Conservation (phyloP, 495 filamentous ascomycete species). For the Xylaria curta region DNA sequence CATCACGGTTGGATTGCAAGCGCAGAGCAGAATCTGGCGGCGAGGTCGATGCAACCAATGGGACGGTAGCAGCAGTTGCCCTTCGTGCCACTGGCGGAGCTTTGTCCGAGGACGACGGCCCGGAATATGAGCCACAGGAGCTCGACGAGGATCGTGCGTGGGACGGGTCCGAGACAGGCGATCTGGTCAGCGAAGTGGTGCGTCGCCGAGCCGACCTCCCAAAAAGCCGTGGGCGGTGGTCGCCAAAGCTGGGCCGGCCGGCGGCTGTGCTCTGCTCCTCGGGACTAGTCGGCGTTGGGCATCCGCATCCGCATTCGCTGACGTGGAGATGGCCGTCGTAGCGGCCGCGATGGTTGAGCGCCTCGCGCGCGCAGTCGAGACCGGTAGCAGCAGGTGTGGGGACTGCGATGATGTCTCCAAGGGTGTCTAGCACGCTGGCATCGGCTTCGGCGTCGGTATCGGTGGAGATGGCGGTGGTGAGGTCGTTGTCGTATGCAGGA, state of each 20-base stretch:
- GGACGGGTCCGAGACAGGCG: conserved; percentile 29
- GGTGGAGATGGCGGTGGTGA: not conserved
- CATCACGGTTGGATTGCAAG: conserved; percentile 7
- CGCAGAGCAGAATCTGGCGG: not conserved
- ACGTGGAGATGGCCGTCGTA: conserved; percentile 13
- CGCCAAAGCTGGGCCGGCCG: conserved; percentile 18
- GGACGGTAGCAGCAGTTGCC: not conserved
- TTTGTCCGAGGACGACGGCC: conserved; percentile 28
- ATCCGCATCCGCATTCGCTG: conserved; percentile 22
- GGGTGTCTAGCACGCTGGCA: not conserved
- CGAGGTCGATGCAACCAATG: not conserved
- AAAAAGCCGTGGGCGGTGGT: conserved; percentile 13
- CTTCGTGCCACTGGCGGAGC: conserved; percentile 27
- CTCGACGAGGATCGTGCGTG: conserved; percentile 25
- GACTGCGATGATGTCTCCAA: not conserved
- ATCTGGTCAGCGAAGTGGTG: conserved; percentile 37
- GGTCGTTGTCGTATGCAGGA: conserved; percentile 12
- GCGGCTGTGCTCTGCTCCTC: conserved; percentile 21
- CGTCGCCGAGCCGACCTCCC: conserved; percentile 8
- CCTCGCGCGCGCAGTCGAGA: not conserved
- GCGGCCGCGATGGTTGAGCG: conserved; percentile 9
- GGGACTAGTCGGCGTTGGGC: conserved; percentile 17
- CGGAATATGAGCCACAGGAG: conserved; percentile 30
- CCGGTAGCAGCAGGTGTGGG: not conserved
- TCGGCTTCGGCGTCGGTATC: conserved; percentile 5